Evolutionary conservation across 345 rosid genomes (phyloP).

Genomic region (Cardamine chenopodiifolia): DNA sequence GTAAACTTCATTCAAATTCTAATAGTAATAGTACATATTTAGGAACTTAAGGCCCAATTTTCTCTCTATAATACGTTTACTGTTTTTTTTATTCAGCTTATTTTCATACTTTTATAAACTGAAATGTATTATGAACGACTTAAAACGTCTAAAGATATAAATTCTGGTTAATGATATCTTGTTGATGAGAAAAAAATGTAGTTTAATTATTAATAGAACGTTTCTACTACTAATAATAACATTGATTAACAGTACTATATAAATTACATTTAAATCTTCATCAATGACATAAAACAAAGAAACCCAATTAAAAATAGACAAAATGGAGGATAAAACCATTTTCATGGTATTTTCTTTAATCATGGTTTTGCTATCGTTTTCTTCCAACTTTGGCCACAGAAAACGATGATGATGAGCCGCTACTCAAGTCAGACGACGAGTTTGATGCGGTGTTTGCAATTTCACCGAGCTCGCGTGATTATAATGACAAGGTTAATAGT

Average conservation of each 20-base stretch:
- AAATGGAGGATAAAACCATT: conserved; percentile 13
- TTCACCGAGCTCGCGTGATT: not conserved
- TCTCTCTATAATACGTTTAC: not conserved
- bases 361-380: conserved; percentile 6
- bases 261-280: not conserved
- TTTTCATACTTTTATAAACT: not conserved
- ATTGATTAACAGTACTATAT: not conserved
- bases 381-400: not conserved
- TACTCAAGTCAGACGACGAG: not conserved
- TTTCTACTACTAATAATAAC: not conserved
- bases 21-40: no score
- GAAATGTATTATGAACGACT: not conserved
- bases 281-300: not conserved
- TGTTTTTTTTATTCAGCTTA: not conserved
- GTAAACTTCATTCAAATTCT: no score
- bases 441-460: not conserved
- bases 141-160: not conserved
- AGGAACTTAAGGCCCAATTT: not conserved
- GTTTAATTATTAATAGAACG: not conserved
- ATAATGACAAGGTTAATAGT: not conserved
- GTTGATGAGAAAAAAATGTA: not conserved
- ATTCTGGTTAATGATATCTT: not conserved
- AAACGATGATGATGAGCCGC: not conserved
- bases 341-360: not conserved
- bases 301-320: not conserved